phyloP scores from a whole-genome alignment of 331 rosid genomes.

The Rhamnella rubrinervis region DNA sequence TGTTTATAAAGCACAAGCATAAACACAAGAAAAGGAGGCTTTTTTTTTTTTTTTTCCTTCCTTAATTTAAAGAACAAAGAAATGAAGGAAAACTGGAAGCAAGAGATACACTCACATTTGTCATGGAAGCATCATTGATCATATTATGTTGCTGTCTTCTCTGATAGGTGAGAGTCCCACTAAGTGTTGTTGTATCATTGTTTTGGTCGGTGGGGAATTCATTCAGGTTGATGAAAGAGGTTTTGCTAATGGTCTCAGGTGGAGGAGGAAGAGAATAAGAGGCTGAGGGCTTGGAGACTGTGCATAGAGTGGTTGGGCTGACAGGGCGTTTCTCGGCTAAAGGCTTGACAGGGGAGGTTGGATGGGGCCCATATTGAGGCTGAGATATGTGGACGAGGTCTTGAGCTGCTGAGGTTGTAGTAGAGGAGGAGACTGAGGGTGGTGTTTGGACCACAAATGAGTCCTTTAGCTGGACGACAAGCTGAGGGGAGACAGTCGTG shows the following conservation, averaged over 20 bases:
- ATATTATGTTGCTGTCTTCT: slow-evolving; percentile 18
- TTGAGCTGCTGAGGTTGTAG: slow-evolving; percentile 30
- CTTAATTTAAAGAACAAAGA: not conserved
- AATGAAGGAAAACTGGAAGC: not conserved
- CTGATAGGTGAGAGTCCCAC: slow-evolving; percentile 32
- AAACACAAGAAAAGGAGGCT: not conserved
- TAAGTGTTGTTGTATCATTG: slow-evolving; percentile 12
- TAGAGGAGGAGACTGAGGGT: slow-evolving; percentile 59
- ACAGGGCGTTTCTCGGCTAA: slow-evolving; percentile 62
- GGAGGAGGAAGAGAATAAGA: slow-evolving; percentile 24
- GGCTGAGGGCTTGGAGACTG: slow-evolving; percentile 37
- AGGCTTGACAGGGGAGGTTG: slow-evolving; percentile 64
- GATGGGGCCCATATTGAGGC: slow-evolving; percentile 18
- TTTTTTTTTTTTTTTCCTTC: not conserved
- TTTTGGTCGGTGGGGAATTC: slow-evolving; percentile 43
- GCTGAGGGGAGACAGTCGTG: slow-evolving; percentile 35
- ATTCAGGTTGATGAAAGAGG: slow-evolving; percentile 55
- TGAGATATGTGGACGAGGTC: slow-evolving; percentile 12
- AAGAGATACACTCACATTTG: slow-evolving; percentile 21
- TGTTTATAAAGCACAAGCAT: not conserved
- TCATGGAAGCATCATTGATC: slow-evolving; percentile 4
- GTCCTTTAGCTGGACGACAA: slow-evolving; percentile 34
- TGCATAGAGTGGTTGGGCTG: slow-evolving; percentile 40
- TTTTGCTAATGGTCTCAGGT: slow-evolving; percentile 16
- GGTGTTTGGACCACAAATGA: slow-evolving; percentile 54